Base-by-base conservation (phyloP, 768 basidiomycete genomes). In the Boletus speciosus region DNA sequence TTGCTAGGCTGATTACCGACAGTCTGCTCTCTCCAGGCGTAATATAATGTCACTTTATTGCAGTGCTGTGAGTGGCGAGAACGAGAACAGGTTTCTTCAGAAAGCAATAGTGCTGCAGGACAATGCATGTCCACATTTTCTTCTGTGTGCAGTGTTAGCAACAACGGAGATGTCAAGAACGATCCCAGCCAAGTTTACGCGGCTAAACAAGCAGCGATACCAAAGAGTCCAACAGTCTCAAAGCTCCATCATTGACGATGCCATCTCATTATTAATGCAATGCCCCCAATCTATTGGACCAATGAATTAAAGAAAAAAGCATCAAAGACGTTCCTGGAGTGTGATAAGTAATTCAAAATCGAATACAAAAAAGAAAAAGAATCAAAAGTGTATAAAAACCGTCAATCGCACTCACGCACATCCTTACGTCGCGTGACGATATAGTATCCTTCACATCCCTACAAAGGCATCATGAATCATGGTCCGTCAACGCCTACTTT, bases 401-500 rank as follows among this genome's bases (percentile, higher is more conserved):
- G 15, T 32, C 27, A 2, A 29, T 38, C 46, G 9, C 14, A 47
- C 34, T 32, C n/a, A 29, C 43, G 1, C 29, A 11, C 27, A 11
- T 29, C 4, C 5, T 9, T 7, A 31, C n/a, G 5, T 16, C 23
- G 5, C 15, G 3, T 14, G 35, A 29, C n/a, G n/a, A 36, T 14
- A 23, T 15, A 19, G 9, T 8, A 47, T 27, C 27, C 34, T 37
- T 21, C 29, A 2, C 6, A 12, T 15, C 25, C 9, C 4, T 15
- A 19, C 25, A 23, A 23, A 34, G 21, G 5, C 21, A 15, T 57
- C 48, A 60, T 52, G 6, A 14, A 16, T 61, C 49, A 65, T 53
- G 51, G 49, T 49, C 61, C 65, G 6, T 66, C 65, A 5, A 64
- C 43, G 1, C 57, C 38, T 31, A 66, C 49, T 37, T 65, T 65